Conservation (phyloP, 164 flowering plant species). For the Pachysandra terminalis region DNA sequence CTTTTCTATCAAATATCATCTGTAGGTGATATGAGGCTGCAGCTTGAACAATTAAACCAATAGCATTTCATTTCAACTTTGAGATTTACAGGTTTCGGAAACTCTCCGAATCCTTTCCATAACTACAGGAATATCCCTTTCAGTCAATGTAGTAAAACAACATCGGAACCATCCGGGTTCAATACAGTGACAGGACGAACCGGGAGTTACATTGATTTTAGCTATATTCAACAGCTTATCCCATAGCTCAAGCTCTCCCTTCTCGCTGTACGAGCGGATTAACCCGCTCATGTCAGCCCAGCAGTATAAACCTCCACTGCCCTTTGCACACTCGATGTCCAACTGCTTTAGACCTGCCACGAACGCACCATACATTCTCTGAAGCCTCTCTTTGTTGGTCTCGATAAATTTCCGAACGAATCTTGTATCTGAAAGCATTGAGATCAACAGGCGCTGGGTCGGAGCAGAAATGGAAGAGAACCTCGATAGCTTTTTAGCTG, state of each 20-base stretch:
- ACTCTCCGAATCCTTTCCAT: conserved; percentile 72
- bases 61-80: conserved; percentile 30
- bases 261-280: conserved; percentile 81
- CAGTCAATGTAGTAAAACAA: conserved; percentile 65
- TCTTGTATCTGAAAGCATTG: conserved; percentile 71
- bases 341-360: conserved; percentile 55
- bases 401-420: conserved; percentile 44
- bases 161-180: conserved; percentile 96
- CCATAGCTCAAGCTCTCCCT: conserved; percentile 97
- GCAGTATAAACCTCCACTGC: conserved; percentile 80
- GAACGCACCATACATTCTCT: conserved; percentile 38
- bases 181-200: conserved; percentile 88
- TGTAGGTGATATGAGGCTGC: conserved; percentile 1
- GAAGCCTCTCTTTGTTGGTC: conserved; percentile 47
- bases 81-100: conserved; percentile 51
- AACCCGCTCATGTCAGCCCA: conserved; percentile 94
- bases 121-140: conserved; percentile 70
- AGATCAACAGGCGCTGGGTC: conserved; percentile 58
- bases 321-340: conserved; percentile 61
- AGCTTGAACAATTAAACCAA: conserved; percentile 9
- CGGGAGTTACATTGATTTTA: conserved; percentile 79
- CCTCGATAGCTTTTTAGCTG: conserved; percentile 66
- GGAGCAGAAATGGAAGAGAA: conserved; percentile 78
- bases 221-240: conserved; percentile 70
- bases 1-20: not conserved